A percentile compares a stretch with the other conserved stretches of the same genome.
These are phyloP conservation scores for Yarrowia sp. DNA, from an alignment of 805 yeast species.

Conservation along the genomic window DNA sequence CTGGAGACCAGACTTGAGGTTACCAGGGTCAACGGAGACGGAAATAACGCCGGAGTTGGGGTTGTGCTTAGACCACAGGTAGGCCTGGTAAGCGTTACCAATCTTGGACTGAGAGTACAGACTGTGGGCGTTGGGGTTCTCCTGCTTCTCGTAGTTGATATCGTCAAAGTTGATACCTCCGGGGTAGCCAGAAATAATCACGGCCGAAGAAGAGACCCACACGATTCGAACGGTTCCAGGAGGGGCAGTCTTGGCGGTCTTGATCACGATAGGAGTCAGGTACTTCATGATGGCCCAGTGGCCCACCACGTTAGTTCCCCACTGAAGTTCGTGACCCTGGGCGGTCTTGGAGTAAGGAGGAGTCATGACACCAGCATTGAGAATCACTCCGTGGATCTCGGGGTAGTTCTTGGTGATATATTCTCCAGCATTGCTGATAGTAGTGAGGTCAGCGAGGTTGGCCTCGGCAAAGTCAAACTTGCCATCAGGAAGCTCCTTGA, in stretches of 20 bases:
- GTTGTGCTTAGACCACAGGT: conserved; percentile 39
- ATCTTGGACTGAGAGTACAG: conserved; percentile 48
- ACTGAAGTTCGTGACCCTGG: conserved; percentile 48
- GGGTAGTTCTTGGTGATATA: conserved; percentile 34
- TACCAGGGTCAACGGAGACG: conserved; percentile 45
- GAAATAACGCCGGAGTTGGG: conserved; percentile 38
- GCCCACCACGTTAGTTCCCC: conserved; percentile 49
- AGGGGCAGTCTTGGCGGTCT: conserved; percentile 36
- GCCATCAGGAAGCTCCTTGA: conserved; percentile 33
- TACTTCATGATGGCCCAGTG: conserved; percentile 45
- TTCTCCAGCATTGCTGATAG: conserved; percentile 42
- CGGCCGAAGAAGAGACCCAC: conserved; percentile 46
- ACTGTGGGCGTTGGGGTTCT: conserved; percentile 25
- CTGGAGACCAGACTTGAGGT: conserved; percentile 39
- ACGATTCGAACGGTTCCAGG: conserved; percentile 42
- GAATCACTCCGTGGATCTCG: conserved; percentile 40
- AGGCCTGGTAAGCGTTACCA: conserved; percentile 40
- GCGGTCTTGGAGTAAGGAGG: conserved; percentile 40
- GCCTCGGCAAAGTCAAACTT: conserved; percentile 32
- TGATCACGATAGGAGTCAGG: conserved; percentile 41
- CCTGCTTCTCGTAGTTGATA: conserved; percentile 33
- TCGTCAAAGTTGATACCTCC: conserved; percentile 41
- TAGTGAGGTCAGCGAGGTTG: conserved; percentile 41
- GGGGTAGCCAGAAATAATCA: conserved; percentile 34
- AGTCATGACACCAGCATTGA: conserved; percentile 47